Evolutionary conservation across 1,284 basidiomycete species (phyloP), one percentile per base, ranked within the genome.

Genomic region (Paramarasmius palmivorus): DNA sequence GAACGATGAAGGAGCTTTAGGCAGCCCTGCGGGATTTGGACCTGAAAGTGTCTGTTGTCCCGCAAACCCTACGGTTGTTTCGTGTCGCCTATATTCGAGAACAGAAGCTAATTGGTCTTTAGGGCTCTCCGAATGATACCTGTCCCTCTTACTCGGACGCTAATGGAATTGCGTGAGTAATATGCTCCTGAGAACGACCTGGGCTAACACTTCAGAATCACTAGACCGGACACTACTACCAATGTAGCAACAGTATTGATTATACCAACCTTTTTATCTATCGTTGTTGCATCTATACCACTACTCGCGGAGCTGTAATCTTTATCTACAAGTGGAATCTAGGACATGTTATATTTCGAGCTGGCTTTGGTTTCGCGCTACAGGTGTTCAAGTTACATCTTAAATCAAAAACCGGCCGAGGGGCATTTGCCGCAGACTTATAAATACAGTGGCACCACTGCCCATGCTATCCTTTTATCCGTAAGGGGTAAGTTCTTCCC

Each of bases 61-160:
- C 35, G 76, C 77, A 6, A 68, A 89, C 57, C 85, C 87, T 17
- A 77, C 75, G 32, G 86, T 87, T n/a, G n/a, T n/a, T n/a, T n/a
- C n/a, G n/a, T n/a, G n/a, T n/a, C n/a, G n/a, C n/a, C n/a, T n/a
- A n/a, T n/a, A n/a, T n/a, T n/a, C n/a, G n/a, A n/a, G n/a, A n/a
- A n/a, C n/a, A n/a, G n/a, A n/a, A n/a, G n/a, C n/a, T n/a, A n/a
- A n/a, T n/a, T n/a, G n/a, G n/a, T n/a, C n/a, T n/a, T n/a, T 14
- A 58, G 29, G 20, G 44, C n/a, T 42, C 35, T 45, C 48, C 68
- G 22, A 81, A 80, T 56, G 70, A 80, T 51, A 81, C 81, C 42
- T 91, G 88, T 61, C 78, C 85, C 15, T 90, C 88, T 0, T 90
- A 78, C 65, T 90, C 88, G 39, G 86, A 88, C 59, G 66, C 75